phyloP scores from a whole-genome alignment of 805 yeast species.

The Ogataea thermomethanolica region DNA sequence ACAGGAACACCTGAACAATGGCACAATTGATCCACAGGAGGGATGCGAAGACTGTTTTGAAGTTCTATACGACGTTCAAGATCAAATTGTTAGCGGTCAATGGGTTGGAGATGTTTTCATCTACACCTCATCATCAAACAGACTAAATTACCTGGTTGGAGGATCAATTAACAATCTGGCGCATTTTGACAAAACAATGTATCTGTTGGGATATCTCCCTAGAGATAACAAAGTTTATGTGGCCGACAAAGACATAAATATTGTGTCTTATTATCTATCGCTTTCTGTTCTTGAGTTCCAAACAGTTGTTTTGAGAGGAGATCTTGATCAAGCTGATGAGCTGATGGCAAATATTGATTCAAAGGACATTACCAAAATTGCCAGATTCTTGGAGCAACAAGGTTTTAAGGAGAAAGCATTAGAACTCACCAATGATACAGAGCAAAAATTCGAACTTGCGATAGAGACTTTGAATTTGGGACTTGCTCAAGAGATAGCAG shows the following conservation, averaged over 20 bases:
- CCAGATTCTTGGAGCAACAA: conserved; percentile 92
- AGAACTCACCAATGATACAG: conserved; percentile 77
- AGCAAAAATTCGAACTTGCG: conserved; percentile 90
- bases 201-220: conserved; percentile 83
- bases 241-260: conserved; percentile 85
- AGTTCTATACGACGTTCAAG: conserved; percentile 77
- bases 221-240: conserved; percentile 87
- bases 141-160: conserved; percentile 93
- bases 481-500: conserved; percentile 68
- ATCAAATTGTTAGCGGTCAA: conserved; percentile 79
- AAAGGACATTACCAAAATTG: conserved; percentile 69
- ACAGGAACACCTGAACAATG: conserved; percentile 56
- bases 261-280: conserved; percentile 76
- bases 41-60: conserved; percentile 88
- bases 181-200: conserved; percentile 86
- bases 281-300: conserved; percentile 90
- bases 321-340: conserved; percentile 75
- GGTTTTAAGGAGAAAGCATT: conserved; percentile 83
- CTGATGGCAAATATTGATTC: conserved; percentile 61
- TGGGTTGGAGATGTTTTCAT: conserved; percentile 98
- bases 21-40: conserved; percentile 67
- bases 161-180: conserved; percentile 88
- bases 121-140: conserved; percentile 80
- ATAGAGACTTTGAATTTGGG: conserved; percentile 67
- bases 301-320: conserved; percentile 93